Conservation (phyloP, 2,329 filamentous ascomycete genomes). For the Penicillium digitatum region DNA sequence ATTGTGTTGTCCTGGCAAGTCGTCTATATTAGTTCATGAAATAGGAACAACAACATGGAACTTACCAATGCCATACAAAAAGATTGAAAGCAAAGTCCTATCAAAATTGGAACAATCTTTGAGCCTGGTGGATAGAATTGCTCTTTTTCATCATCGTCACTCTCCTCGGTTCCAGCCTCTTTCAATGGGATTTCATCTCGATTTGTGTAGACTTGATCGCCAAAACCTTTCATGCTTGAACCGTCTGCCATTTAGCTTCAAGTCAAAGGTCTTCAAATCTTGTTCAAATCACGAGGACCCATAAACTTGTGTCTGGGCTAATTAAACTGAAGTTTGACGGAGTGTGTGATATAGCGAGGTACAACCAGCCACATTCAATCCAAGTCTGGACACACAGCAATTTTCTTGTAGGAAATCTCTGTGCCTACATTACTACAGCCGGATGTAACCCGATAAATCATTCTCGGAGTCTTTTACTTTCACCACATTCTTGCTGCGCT, state of each 20-base stretch:
- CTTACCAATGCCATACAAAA: constrained; percentile 40
- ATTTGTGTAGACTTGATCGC: constrained; percentile 5
- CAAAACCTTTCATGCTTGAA: constrained; percentile 9
- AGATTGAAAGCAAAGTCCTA: constrained; percentile 37
- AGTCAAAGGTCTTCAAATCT: background rate
- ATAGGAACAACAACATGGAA: too few species aligned
- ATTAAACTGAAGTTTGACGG: background rate
- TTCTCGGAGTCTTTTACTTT: background rate
- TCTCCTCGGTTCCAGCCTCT: constrained; percentile 8
- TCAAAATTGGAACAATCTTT: constrained; percentile 34
- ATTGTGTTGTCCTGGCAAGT: constrained; percentile 39
- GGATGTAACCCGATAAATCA: background rate
- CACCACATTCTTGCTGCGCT: background rate
- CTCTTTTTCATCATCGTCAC: constrained; percentile 21
- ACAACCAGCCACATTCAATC: background rate
- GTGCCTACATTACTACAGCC: background rate
- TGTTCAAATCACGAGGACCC: background rate
- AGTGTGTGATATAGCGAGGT: background rate
- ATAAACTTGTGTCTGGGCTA: background rate
- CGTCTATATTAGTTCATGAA: background rate
- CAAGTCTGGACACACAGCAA: background rate
- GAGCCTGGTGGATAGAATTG: constrained; percentile 32
- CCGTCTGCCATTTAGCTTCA: constrained; percentile 11
- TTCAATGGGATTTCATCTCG: constrained; percentile 22
- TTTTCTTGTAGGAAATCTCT: background rate